Evolutionary conservation across 2,329 filamentous ascomycete genomes (phyloP).

Genomic region (Didymellaceae sp.): DNA sequence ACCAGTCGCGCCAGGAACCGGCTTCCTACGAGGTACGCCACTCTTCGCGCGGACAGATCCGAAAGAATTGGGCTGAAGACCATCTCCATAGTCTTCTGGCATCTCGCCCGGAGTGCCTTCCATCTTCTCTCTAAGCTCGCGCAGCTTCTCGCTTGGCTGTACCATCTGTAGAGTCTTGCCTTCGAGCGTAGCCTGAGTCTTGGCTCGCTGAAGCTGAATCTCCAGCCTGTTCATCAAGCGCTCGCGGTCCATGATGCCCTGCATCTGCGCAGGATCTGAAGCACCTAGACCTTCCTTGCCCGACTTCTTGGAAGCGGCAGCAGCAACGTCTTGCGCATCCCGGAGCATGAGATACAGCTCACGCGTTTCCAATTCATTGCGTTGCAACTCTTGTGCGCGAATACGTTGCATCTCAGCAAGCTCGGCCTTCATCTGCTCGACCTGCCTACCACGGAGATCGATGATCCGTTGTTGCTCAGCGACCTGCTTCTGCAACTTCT

Average conservation of each 20-base stretch:
- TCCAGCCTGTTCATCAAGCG: slow-evolving; percentile 91
- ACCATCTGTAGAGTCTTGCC: slow-evolving; percentile 80
- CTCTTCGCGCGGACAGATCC: slow-evolving; percentile 52
- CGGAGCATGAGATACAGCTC: slow-evolving; percentile 98
- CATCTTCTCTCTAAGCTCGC: slow-evolving; percentile 94
- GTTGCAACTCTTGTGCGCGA: slow-evolving; percentile 86
- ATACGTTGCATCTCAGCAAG: slow-evolving; percentile 85
- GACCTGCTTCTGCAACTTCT: slow-evolving; percentile 91
- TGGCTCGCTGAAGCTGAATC: slow-evolving; percentile 93
- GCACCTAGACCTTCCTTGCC: slow-evolving; percentile 61
- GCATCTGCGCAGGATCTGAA: slow-evolving; percentile 77
- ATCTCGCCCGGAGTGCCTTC: slow-evolving; percentile 65
- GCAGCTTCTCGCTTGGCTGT: slow-evolving; percentile 88
- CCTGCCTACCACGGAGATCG: slow-evolving; percentile 83
- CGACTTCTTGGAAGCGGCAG: slow-evolving; percentile 75
- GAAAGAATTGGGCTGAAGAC: slow-evolving; percentile 75
- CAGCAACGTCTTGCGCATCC: slow-evolving; percentile 94
- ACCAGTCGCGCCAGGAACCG: slow-evolving; percentile 46
- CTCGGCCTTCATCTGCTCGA: slow-evolving; percentile 87
- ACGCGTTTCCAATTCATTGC: slow-evolving; percentile 93
- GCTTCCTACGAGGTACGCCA: slow-evolving; percentile 48
- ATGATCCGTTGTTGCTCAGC: slow-evolving; percentile 92
- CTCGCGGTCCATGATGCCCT: slow-evolving; percentile 92
- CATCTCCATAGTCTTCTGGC: slow-evolving; percentile 46
- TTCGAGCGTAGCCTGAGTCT: slow-evolving; percentile 97